Base-by-base conservation (phyloP, 2,329 filamentous ascomycete genomes). In the Cladosporium phlei region DNA sequence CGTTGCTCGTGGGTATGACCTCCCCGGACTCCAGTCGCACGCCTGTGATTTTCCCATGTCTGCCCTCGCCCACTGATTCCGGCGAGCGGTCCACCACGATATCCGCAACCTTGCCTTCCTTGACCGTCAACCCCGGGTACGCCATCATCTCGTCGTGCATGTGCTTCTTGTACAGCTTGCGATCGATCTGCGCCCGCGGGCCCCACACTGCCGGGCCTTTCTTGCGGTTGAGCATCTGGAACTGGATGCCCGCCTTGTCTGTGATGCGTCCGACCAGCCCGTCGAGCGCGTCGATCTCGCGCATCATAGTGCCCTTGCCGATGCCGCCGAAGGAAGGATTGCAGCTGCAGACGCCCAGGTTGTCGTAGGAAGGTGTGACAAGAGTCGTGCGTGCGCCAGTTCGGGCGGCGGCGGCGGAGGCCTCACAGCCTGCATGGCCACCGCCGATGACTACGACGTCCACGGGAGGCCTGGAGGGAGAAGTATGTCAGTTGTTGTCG, bases 321-420 rank as follows among this genome's bases (percentile, higher is more conserved):
- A 98, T 97, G n/a, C 93, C 93, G 29, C 93, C 93, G 62, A 98
- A 95, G 54, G 88, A 95, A 2, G 91, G 91, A 65, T 97, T 97
- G 71, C 91, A 97, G 27, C 90, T 96, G 70, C 91, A 97, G 22
- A 93, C 88, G 46, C 91, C 91, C 16, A 97, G 82, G 58, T 96
- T 95, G 49, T 90, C 83, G 48, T 88, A 68, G 50, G 86, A 88
- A 2, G 91, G 93, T 1, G 93, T 98, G 38, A 98, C 76, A 55
- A 98, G 78, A 2, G 86, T 91, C 32, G 93, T 97, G 59, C 83
- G 82, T 39, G 91, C 93, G 43, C 93, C 93, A 12, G 86, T 80
- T 60, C 93, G 81, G 34, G 93, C 93, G 11, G 93, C 88, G 2
- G 91, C 93, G 9, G 93, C 85, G 55, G 86, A 91, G 49, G 93